Conservation (phyloP, 805 yeast genomes). For the Babjeviella inositovora region DNA sequence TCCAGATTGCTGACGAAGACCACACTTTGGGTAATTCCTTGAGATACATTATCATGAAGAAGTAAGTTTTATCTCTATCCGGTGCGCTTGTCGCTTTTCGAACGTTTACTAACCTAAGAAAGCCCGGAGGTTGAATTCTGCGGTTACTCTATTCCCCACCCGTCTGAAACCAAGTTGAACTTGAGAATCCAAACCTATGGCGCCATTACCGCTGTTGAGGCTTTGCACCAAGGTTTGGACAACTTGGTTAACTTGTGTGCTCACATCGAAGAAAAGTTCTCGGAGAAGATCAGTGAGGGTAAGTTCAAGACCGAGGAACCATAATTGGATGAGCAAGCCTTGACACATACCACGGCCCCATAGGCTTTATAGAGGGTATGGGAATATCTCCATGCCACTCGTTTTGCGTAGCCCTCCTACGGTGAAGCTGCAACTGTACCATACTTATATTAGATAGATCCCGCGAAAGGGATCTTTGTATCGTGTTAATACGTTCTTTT, state of each 20-base stretch:
- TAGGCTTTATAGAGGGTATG: no score
- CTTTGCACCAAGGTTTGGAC: conserved; percentile 79
- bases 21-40: conserved; percentile 93
- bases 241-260: conserved; percentile 74
- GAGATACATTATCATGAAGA: conserved; percentile 90
- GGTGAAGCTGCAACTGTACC: no score
- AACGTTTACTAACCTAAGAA: conserved; percentile 1
- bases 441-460: no score
- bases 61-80: conserved; percentile 13
- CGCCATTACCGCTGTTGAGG: conserved; percentile 74
- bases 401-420: no score
- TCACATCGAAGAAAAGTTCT: conserved; percentile 66
- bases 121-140: conserved; percentile 92
- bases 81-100: neutral
- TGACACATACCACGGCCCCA: no score
- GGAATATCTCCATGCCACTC: no score
- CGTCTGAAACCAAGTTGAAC: conserved; percentile 82
- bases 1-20: conserved; percentile 86
- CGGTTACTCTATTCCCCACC: conserved; percentile 97
- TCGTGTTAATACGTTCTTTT: no score
- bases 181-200: conserved; percentile 91
- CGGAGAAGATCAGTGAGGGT: conserved; percentile 47
- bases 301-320: conserved; percentile 34
- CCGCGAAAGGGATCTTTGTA: no score
- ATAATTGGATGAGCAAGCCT: no score